Evolutionary conservation across 768 basidiomycete species (phyloP), one percentile per base, ranked within the genome.

Genomic region (Omphalotus guepiniiformis): DNA sequence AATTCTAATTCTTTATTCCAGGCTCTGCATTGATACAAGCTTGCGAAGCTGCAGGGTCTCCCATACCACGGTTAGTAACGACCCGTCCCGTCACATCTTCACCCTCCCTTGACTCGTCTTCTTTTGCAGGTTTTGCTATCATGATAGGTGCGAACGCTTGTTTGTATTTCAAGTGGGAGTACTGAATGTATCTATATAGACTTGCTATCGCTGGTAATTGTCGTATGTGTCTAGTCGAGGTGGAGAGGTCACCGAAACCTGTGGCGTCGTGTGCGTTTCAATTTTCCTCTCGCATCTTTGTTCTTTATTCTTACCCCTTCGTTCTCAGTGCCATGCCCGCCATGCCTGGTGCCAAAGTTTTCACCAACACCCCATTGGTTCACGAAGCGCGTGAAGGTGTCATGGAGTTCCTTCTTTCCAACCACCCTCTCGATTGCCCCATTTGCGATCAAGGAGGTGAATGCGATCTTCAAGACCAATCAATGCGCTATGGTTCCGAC

Each of bases 371-470:
- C 2, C 93, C 93, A 26, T 71, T 93, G 4, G 88, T 92, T 3
- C 90, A 92, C 57, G 85, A 90, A 75, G 90, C 88, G 55, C 79
- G 93, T 18, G 93, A 96, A 67, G 96, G 96, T 42, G 95, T 98
- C 50, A 98, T 99, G 96, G 96, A 98, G 62, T 96, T 98, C 69
- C 77, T 98, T 30, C 82, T 98, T 51, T 82, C 95, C 49, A 98
- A 99, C 68, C 96, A 99, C 60, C 96, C 96, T 2, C 78, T 99
- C 47, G 96, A 99, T 65, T 99, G 96, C 68, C 96, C 96, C 18
- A 88, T 98, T 53, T 99, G 96, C 59, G 96, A 99, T 64, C 94
- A 98, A 69, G 95, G 94, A 63, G 95, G 96, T 49, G 94, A 97
- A 77, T 99, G 94, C 65, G 94, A 97, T 64, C 79, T 97, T 6